Base-by-base conservation (phyloP, 2,329 filamentous ascomycete species). In the Phaeosphaeria sp. region DNA sequence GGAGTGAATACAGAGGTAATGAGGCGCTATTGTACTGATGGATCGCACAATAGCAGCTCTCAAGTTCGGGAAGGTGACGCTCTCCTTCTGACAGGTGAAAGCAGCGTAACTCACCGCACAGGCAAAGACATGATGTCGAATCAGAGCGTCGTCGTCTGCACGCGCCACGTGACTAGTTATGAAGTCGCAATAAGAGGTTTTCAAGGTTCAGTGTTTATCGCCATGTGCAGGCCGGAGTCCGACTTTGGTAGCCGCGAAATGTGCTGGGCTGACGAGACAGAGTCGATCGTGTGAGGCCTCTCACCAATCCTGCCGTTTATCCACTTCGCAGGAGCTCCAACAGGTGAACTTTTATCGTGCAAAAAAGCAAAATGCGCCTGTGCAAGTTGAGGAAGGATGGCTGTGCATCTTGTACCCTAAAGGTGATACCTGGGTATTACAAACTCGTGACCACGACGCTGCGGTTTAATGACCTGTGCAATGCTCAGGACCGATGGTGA, bases 41-140 rank as follows among this genome's bases (percentile, higher is more conserved):
- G 15, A 36, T 13, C 30, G 25, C 6, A 53, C 49, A 49, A 53
- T 53, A 50, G 39, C 20, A 51, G 27, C 11, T 30, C 11, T 30
- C 11, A 36, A 13, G 11, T 36, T 6, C 30, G 11, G 11, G 11
- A 36, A 13, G 8, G 30, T 6, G 30, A 36, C 30, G 11, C 30
- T 36, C 15, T 36, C 30, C 11, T 36, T 13, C 30, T 36, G 40
- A 36, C 17, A 49, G 36, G 39, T 53, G 24, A 51, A 51, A 25
- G 49, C 54, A 51, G 43, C 33, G 33, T 18, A 39, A 71, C 70
- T 50, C 66, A 73, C 69, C 63, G 64, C 43, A 69, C 61, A 17
- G 69, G 66, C 17, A 72, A 65, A 51, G 68, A 70, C 71, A 72
- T 71, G n/a, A n/a, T 59, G 55, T 30, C 46, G 25, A 24, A 15